Percentiles rank a stretch among this genome's conserved stretches.
Conservation (phyloP, 768 basidiomycete genomes). For the Mycena pura region DNA sequence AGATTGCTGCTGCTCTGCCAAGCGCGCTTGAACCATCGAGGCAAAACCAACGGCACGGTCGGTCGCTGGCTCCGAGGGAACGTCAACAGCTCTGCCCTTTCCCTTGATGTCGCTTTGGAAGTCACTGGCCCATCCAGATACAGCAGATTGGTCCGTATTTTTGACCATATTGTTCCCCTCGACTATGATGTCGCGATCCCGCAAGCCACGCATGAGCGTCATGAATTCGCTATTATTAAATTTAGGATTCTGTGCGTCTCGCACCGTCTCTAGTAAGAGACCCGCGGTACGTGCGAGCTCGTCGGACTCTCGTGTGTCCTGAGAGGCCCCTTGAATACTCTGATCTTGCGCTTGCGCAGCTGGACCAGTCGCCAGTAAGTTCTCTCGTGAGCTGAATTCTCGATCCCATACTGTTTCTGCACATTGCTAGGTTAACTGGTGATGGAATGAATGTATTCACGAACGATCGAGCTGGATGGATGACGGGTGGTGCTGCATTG, state of each 20-base stretch:
- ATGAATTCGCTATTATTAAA: constrained; percentile 87
- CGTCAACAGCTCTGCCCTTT: constrained; percentile 51
- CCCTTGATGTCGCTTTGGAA: constrained; percentile 60
- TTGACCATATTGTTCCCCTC: constrained; percentile 81
- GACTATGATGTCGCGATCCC: constrained; percentile 80
- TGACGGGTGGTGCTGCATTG: constrained; percentile 31
- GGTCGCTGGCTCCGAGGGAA: neutral
- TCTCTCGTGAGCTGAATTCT: constrained; percentile 67
- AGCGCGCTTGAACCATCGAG: neutral
- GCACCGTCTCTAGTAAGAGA: constrained; percentile 75
- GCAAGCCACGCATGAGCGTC: constrained; percentile 82
- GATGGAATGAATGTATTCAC: neutral
- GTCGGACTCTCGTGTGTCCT: constrained; percentile 53
- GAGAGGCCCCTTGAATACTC: constrained; percentile 33
- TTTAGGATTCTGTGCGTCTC: constrained; percentile 80
- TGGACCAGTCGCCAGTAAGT: constrained; percentile 31
- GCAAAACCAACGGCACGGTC: neutral
- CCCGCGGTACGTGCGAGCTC: constrained; percentile 85
- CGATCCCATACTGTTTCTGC: constrained; percentile 65
- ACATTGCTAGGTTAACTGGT: neutral
- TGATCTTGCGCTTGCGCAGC: constrained; percentile 27
- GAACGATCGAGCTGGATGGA: constrained; percentile 50
- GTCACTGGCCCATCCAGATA: constrained; percentile 23
- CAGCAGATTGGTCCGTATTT: constrained; percentile 44
- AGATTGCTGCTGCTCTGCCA: neutral